Evolutionary conservation across 116 monocot genomes (phyloP).

Genomic region (Iris pallida): DNA sequence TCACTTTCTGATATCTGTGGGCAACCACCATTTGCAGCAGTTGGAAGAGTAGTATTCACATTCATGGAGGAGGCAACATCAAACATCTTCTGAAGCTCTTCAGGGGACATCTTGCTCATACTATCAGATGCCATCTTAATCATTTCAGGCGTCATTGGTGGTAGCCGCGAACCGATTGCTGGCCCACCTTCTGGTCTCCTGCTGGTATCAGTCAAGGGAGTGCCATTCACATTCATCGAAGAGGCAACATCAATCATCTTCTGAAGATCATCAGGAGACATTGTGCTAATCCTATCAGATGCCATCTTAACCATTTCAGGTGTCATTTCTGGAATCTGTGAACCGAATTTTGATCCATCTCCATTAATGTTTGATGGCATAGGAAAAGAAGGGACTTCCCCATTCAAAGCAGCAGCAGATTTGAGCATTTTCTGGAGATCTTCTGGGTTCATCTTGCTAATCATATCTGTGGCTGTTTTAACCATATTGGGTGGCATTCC

Average conservation of each 20-base stretch:
- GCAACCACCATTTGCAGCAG: constrained; percentile 5
- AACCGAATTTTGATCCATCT: constrained; percentile 19
- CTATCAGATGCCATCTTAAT: constrained; percentile 73
- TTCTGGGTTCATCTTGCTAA: constrained; percentile 74
- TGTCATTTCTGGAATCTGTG: constrained; percentile 62
- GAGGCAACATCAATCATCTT: constrained; percentile 65
- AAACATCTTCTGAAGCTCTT: constrained; percentile 70
- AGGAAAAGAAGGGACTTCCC: constrained; percentile 20
- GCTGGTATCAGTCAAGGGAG: constrained; percentile 7
- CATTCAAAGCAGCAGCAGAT: constrained; percentile 61
- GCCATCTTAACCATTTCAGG: constrained; percentile 86
- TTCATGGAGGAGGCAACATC: constrained; percentile 65
- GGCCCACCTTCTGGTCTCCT: constrained; percentile 20
- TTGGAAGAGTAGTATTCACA: constrained; percentile 13
- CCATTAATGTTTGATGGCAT: constrained; percentile 7
- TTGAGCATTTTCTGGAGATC: constrained; percentile 92
- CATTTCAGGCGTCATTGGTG: constrained; percentile 80
- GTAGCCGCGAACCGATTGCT: background rate
- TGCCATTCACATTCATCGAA: constrained; percentile 39
- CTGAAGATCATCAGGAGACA: constrained; percentile 80
- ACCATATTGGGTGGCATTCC: constrained; percentile 81
- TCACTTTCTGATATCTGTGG: constrained; percentile 23
- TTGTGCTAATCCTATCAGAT: constrained; percentile 65
- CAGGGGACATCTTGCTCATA: constrained; percentile 74
- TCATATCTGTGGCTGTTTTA: constrained; percentile 67